Evolutionary conservation across 257 asterid species (phyloP).

Genomic region (Ocimum tenuiflorum): DNA sequence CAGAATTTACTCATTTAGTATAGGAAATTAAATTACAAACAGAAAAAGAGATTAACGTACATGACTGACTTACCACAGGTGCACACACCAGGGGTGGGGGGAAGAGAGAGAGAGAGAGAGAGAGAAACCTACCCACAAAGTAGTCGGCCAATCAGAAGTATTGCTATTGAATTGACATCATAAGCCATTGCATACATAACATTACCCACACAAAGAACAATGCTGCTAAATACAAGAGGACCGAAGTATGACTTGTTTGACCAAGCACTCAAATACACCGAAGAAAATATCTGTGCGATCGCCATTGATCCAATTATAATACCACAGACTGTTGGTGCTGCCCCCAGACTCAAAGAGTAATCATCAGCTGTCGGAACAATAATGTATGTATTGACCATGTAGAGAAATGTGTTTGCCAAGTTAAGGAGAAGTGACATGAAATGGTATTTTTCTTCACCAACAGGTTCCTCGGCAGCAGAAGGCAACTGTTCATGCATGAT

Average conservation of each 20-base stretch:
- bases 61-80: background rate
- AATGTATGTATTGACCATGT: conserved; percentile 91
- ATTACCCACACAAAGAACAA: conserved; percentile 66
- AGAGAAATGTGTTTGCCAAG: conserved; percentile 87
- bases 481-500: conserved; percentile 88
- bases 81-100: too few species aligned
- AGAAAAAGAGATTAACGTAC: background rate
- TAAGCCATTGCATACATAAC: conserved; percentile 79
- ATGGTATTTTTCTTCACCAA: conserved; percentile 64
- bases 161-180: conserved; percentile 55
- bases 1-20: background rate
- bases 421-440: conserved; percentile 81
- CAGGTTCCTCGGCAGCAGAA: conserved; percentile 45
- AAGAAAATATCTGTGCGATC: conserved; percentile 86
- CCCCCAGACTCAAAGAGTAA: conserved; percentile 92
- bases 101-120: conserved; percentile 7
- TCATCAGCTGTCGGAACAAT: conserved; percentile 97
- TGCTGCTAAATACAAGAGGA: conserved; percentile 86
- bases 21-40: background rate
- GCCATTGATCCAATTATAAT: conserved; percentile 93
- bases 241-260: conserved; percentile 80
- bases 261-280: conserved; percentile 98
- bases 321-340: conserved; percentile 93
- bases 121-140: conserved; percentile 61
- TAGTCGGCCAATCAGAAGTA: conserved; percentile 75